Evolutionary conservation across 306 rosid genomes (phyloP).

Genomic region (Erythrophleum fordii): DNA sequence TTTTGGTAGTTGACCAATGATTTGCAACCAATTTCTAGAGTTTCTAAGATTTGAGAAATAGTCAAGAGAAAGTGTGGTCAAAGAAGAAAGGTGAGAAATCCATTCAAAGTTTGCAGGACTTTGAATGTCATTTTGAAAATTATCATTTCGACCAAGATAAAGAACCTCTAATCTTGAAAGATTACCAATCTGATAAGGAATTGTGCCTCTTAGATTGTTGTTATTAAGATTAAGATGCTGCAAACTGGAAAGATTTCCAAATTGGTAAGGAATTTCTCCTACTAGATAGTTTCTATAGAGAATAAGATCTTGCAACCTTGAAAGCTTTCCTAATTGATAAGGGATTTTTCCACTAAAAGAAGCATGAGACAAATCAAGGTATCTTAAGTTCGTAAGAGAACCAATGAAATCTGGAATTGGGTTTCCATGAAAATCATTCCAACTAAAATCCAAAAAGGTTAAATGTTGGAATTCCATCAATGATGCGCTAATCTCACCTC

Average conservation of each 20-base stretch:
- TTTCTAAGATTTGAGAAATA: not conserved
- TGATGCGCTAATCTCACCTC: not conserved
- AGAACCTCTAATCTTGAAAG: not conserved
- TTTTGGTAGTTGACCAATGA: not conserved
- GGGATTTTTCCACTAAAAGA: not conserved
- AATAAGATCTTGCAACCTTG: not conserved
- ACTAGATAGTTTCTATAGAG: not conserved
- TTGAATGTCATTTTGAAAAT: too few relatives aligned
- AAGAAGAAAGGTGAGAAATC: not conserved
- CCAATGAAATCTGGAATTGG: not conserved
- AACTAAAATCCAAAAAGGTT: not conserved
- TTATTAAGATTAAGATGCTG: too few relatives aligned
- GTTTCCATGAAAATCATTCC: not conserved
- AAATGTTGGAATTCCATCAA: not conserved
- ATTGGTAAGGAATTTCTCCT: not conserved
- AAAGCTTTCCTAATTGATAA: not conserved
- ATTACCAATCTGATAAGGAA: not conserved
- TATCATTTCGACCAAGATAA: not conserved
- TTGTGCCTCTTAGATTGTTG: too few relatives aligned
- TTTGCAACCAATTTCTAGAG: not conserved
- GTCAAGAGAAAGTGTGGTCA: not conserved
- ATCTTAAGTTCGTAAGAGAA: not conserved
- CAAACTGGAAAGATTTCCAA: not conserved
- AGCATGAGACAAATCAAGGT: not conserved
- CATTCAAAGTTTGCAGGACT: not conserved